These are phyloP conservation scores for Aspergillus ellipticus DNA, from an alignment of 495 filamentous ascomycete species.

Conservation along the genomic window DNA sequence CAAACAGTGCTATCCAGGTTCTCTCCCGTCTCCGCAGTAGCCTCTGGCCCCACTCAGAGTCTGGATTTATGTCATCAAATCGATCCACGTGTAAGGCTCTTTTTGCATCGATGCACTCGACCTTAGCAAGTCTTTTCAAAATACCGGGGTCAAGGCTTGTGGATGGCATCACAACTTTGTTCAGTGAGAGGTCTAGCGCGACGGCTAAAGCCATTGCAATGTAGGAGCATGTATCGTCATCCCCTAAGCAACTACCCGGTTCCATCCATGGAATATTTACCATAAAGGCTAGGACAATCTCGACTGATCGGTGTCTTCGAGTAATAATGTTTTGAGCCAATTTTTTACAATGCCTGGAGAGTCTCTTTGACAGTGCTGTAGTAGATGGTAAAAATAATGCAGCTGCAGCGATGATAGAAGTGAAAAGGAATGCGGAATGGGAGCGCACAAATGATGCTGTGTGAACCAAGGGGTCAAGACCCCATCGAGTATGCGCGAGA, in stretches of 20 bases:
- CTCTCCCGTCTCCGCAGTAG: conserved; percentile 62
- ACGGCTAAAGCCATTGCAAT: conserved; percentile 66
- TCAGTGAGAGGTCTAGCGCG: conserved; percentile 63
- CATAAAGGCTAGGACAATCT: conserved; percentile 72
- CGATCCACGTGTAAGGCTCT: conserved; percentile 64
- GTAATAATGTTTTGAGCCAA: conserved; percentile 58
- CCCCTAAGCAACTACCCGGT: conserved; percentile 60
- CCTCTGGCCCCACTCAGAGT: conserved; percentile 53
- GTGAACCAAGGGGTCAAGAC: conserved; percentile 62
- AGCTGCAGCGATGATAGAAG: conserved; percentile 62
- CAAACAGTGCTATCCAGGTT: conserved; percentile 67
- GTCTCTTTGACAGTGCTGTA: conserved; percentile 57
- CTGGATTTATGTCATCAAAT: conserved; percentile 59
- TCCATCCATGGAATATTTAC: conserved; percentile 77
- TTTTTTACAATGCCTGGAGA: conserved; percentile 60
- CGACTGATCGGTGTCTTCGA: conserved; percentile 60
- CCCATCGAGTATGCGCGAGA: conserved; percentile 71
- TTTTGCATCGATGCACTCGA: conserved; percentile 63
- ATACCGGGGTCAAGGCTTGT: conserved; percentile 47
- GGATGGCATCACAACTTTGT: conserved; percentile 61
- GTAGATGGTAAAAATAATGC: conserved; percentile 61
- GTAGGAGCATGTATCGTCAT: conserved; percentile 70
- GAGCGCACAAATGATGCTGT: conserved; percentile 59
- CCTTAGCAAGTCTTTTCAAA: conserved; percentile 48
- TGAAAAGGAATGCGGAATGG: conserved; percentile 67